These are phyloP conservation scores for Didymellaceae sp. DNA, from an alignment of 2,329 filamentous ascomycete species.

Conservation along the genomic window DNA sequence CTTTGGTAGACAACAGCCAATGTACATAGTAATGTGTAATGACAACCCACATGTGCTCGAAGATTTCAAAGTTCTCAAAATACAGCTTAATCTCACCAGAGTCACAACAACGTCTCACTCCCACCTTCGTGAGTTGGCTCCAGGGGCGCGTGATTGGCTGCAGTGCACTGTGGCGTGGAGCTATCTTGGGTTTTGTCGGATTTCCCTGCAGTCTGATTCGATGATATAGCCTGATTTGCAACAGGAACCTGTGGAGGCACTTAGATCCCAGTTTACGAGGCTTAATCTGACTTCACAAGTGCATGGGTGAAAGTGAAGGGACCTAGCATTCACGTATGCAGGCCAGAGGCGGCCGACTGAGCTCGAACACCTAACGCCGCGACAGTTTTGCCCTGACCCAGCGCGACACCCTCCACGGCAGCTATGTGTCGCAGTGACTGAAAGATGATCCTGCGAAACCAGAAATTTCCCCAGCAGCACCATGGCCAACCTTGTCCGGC, in stretches of 20 bases:
- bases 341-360: conserved; percentile 29
- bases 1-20: background rate
- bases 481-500: conserved; percentile 38
- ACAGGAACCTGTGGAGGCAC: conserved; percentile 13
- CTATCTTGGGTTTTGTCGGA: conserved; percentile 21
- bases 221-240: conserved; percentile 12
- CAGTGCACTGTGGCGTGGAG: conserved; percentile 23
- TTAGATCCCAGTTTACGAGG: conserved; percentile 16
- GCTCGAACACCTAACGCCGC: conserved; percentile 36
- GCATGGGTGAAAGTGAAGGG: conserved; percentile 17
- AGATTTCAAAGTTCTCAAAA: background rate
- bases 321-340: conserved; percentile 6
- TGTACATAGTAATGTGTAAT: conserved; percentile 13
- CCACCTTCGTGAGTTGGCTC: background rate
- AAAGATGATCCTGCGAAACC: conserved; percentile 38
- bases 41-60: background rate
- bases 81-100: background rate
- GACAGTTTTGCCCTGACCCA: conserved; percentile 33
- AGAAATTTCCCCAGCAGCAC: conserved; percentile 26
- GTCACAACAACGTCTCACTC: background rate
- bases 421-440: conserved; percentile 25
- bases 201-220: conserved; percentile 28
- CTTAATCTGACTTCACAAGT: conserved; percentile 23
- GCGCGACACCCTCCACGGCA: conserved; percentile 43
- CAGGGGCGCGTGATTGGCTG: conserved; percentile 23